Percentiles rank a stretch among this genome's conserved stretches.
phyloP scores from a whole-genome alignment of 2,329 filamentous ascomycete species.

The Alternaria sp. region DNA sequence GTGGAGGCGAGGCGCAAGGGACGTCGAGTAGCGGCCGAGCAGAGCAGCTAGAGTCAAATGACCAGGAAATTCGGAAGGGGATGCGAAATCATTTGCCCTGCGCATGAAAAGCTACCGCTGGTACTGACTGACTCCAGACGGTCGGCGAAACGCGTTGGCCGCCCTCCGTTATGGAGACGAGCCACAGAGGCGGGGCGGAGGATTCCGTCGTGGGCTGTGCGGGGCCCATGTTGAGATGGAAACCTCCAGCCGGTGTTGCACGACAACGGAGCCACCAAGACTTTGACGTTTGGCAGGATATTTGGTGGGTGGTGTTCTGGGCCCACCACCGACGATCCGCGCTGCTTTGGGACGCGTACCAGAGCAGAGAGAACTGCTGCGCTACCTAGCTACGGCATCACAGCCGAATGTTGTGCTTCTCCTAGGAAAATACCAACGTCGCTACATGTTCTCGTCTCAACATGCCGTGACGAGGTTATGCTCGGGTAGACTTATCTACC shows the following conservation, averaged over 20 bases:
- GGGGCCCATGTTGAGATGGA: constrained; percentile 19
- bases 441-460: too few relatives aligned
- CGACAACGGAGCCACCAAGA: constrained; percentile 12
- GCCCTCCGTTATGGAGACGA: constrained; percentile 29
- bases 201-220: constrained; percentile 10
- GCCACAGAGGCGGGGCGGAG: constrained; percentile 20
- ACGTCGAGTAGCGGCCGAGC: not conserved
- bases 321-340: constrained; percentile 7
- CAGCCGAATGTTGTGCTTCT: constrained; percentile 12
- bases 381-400: constrained; percentile 13
- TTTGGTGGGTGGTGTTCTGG: constrained; percentile 10
- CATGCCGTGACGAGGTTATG: not conserved
- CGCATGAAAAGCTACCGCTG: constrained; percentile 12
- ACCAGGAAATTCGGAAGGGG: constrained; percentile 10
- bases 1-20: constrained; percentile 19
- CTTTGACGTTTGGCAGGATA: constrained; percentile 15
- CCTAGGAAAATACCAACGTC: not conserved
- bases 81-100: constrained; percentile 21
- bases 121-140: constrained; percentile 19
- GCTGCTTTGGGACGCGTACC: constrained; percentile 23
- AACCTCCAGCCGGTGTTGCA: constrained; percentile 24
- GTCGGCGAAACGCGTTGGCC: constrained; percentile 40
- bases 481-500: not conserved
- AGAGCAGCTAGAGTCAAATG: constrained; percentile 16
- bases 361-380: constrained; percentile 4